phyloP scores from a whole-genome alignment of 345 rosid species.

The Populus tremula region DNA sequence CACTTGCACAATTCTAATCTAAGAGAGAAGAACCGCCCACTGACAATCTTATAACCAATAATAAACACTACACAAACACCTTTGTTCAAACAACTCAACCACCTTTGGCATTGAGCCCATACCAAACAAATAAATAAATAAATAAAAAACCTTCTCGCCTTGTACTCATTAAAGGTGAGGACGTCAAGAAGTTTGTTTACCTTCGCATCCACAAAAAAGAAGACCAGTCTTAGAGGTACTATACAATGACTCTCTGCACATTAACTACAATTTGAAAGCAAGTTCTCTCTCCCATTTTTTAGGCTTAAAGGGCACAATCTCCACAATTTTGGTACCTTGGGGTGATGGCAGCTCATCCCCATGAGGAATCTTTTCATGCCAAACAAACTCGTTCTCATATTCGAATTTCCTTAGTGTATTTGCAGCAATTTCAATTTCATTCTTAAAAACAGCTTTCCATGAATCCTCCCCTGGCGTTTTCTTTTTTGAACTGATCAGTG shows the following conservation, averaged over 20 bases:
- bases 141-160: not conserved
- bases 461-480: conserved; percentile 54
- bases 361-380: conserved; percentile 47
- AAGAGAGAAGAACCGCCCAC: not conserved
- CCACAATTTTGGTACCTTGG: conserved; percentile 59
- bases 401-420: conserved; percentile 49
- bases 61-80: not conserved
- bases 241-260: conserved; percentile 13
- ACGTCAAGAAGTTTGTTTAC: not conserved
- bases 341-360: conserved; percentile 51
- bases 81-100: not conserved
- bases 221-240: not conserved
- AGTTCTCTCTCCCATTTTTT: conserved; percentile 51
- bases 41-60: not conserved
- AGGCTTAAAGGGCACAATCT: conserved; percentile 46
- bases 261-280: conserved; percentile 40
- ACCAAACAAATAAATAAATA: not conserved
- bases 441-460: conserved; percentile 40
- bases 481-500: conserved; percentile 35
- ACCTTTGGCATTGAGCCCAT: not conserved
- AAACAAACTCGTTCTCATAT: conserved; percentile 54
- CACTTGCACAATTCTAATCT: not conserved
- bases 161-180: not conserved
- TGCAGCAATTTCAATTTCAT: conserved; percentile 45
- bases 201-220: conserved; percentile 5